Evolutionary conservation across 495 filamentous ascomycete genomes (phyloP), one percentile per base, ranked within the genome.

Genomic region (Lophium mytilinum): DNA sequence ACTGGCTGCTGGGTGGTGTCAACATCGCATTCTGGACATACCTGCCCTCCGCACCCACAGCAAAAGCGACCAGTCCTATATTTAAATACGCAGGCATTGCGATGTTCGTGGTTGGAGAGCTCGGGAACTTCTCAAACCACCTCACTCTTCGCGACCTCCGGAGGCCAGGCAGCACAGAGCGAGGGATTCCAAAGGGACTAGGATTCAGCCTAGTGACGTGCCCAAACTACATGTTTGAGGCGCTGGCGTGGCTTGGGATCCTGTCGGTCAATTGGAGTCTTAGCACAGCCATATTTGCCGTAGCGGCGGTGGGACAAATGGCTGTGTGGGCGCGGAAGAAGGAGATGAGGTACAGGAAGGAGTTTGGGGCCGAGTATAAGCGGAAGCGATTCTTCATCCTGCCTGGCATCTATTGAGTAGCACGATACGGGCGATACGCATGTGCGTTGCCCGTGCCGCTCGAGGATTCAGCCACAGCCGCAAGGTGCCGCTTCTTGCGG

Each of bases 211-310:
- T 81, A 39, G 93, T 97, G 40, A 98, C 93, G 11, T 94, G 90
- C 78, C 93, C 93, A 19, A 98, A 98, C 76, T 98, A 98, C 73
- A 80, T 91, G 73, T 98, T 95, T 66, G 93, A 98, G 77, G 78
- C 85, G 11, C 61, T 93, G 37, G 80, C 89, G 0, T 98, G 93
- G 93, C 51, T 86, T 15, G 90, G 88, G 42, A 76, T 97, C 14
- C 76, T 73, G 68, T 72, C 91, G 45, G 68, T 94, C 19, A 87
- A 85, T 58, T 78, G 88, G 71, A 94, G 84, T 72, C 85, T 80
- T 76, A 82, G 83, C 53, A 84, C 88, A 0, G 70, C 82, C 9
- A 45, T 94, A 18, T 97, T 96, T 68, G 77, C 84, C 45, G 66
- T 73, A 30, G 75, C 86, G 33, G 87, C 86, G 17, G 76, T 75